Evolutionary conservation across 2,329 filamentous ascomycete species (phyloP).

Genomic region (Xylariaceae sp.): DNA sequence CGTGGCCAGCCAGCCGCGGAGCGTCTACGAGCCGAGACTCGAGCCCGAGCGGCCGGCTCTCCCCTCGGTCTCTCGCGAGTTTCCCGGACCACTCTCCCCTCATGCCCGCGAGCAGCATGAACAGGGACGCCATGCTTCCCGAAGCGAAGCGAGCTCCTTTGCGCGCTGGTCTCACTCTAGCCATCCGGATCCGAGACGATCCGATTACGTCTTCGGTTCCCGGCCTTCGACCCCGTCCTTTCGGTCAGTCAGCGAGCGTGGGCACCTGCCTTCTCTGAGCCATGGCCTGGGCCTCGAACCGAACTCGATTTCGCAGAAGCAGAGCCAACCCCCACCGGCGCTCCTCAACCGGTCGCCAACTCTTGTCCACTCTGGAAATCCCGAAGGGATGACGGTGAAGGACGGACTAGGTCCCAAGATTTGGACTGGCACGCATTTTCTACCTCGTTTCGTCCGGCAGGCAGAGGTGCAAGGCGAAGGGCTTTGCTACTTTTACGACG

Average conservation of each 20-base stretch:
- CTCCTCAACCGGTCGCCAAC: conserved; percentile 21
- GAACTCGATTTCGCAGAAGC: conserved; percentile 18
- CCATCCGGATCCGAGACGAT: conserved; percentile 32
- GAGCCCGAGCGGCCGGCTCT: conserved; percentile 33
- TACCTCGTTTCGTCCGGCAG: conserved; percentile 57
- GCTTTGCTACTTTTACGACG: conserved; percentile 78
- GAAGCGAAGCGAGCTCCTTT: conserved; percentile 17
- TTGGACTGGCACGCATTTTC: conserved; percentile 60
- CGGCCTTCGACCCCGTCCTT: conserved; percentile 30
- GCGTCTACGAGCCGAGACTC: conserved; percentile 37
- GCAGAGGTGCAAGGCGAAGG: conserved; percentile 70
- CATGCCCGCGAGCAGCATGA: conserved; percentile 34
- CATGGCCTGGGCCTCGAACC: conserved; percentile 17
- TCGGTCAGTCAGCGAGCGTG: conserved; percentile 18
- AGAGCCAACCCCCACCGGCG: conserved; percentile 16
- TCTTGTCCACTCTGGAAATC: conserved; percentile 22
- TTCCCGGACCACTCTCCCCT: conserved; percentile 37
- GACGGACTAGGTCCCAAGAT: conserved; percentile 60
- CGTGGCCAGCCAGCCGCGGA: conserved; percentile 35
- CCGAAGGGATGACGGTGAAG: conserved; percentile 43
- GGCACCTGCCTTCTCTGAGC: conserved; percentile 17
- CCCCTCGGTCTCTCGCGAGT: conserved; percentile 25
- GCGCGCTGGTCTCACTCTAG: conserved; percentile 33
- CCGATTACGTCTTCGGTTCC: conserved; percentile 40
- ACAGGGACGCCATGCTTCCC: conserved; percentile 15